Evolutionary conservation across 805 yeast species (phyloP).

Genomic region (Grigorovia yakushimaensis): DNA sequence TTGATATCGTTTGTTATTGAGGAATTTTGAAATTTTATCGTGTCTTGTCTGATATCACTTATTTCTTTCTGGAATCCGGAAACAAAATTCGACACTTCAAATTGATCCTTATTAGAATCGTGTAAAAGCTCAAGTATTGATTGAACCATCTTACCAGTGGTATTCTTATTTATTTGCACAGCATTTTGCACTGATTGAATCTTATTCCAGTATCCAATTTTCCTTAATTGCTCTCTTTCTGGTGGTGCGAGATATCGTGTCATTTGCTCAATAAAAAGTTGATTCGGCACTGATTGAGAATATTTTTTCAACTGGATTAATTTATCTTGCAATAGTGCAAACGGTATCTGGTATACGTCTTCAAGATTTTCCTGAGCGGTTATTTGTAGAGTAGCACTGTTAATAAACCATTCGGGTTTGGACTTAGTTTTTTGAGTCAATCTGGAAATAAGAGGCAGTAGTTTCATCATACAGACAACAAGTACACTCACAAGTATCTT

Average conservation of each 20-base stretch:
- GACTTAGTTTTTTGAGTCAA: background rate
- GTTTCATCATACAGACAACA: background rate
- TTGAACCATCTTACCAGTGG: background rate
- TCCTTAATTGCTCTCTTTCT: conserved; percentile 1
- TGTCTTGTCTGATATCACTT: background rate
- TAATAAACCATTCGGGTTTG: background rate
- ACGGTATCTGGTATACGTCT: background rate
- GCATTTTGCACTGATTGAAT: background rate
- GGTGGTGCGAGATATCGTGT: background rate
- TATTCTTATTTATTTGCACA: background rate
- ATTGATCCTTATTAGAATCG: background rate
- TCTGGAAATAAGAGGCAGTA: background rate
- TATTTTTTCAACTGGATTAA: background rate
- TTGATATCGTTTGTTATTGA: conserved; percentile 35
- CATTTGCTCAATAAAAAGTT: background rate
- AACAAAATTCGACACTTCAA: background rate
- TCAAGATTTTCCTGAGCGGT: background rate
- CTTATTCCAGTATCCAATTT: conserved; percentile 4
- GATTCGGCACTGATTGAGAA: background rate
- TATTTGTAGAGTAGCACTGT: background rate
- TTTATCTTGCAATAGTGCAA: background rate
- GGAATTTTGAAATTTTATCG: background rate
- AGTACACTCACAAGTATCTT: background rate
- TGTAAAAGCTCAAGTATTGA: background rate
- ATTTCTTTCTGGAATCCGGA: conserved; percentile 5